Percentiles rank a stretch among this genome's conserved stretches.
Evolutionary conservation across 768 basidiomycete species (phyloP).

Genomic region (Mrakia gelida): DNA sequence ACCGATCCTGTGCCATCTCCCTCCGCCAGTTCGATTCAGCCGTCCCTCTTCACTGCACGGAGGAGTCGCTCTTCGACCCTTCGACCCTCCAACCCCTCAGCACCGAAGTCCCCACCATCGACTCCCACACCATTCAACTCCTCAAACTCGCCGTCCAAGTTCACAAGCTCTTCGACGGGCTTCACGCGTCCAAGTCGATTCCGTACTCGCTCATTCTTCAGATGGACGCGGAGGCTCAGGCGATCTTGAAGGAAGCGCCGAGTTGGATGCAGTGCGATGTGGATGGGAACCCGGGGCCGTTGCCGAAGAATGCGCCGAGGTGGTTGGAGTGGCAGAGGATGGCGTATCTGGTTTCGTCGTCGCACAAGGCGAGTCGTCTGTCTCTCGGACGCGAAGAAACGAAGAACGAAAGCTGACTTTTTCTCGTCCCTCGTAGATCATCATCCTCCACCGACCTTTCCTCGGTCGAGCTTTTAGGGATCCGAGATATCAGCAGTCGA

Average conservation of each 20-base stretch:
- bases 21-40: conserved; percentile 27
- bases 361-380: conserved; percentile 6
- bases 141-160: conserved; percentile 23
- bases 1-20: conserved; percentile 28
- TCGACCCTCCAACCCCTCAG: background rate
- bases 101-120: conserved; percentile 17
- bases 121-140: conserved; percentile 24
- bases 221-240: conserved; percentile 30
- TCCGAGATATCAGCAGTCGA: conserved; percentile 24
- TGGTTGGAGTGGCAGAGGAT: conserved; percentile 36
- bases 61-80: conserved; percentile 17
- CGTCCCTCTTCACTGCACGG: conserved; percentile 24
- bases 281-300: conserved; percentile 13
- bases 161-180: conserved; percentile 22
- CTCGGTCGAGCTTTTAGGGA: conserved; percentile 36
- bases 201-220: conserved; percentile 23
- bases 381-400: background rate
- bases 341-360: conserved; percentile 29
- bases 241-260: conserved; percentile 32
- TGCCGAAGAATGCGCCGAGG: conserved; percentile 26
- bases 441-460: conserved; percentile 36
- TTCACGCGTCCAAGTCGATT: conserved; percentile 5
- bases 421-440: conserved; percentile 24
- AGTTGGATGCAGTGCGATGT: conserved; percentile 32
- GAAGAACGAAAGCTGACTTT: background rate